These are phyloP conservation scores for Colletotrichum sidae DNA, from an alignment of 2,329 filamentous ascomycete species.

Conservation along the genomic window DNA sequence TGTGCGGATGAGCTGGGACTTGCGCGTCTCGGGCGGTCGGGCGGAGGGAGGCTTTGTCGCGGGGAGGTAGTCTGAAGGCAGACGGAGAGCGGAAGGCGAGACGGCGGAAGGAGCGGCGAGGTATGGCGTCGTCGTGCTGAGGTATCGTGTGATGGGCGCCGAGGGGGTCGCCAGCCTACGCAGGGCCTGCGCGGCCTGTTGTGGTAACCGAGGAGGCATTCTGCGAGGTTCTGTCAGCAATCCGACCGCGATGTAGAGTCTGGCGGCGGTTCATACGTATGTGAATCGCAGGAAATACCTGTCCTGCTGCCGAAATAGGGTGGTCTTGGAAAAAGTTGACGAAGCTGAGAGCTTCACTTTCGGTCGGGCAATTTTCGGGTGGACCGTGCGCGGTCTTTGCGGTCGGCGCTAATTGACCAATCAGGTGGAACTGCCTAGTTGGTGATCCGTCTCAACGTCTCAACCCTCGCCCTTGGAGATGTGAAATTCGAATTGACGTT, in stretches of 20 bases:
- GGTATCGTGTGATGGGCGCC: slow-evolving; percentile 28
- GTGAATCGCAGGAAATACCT: slow-evolving; percentile 19
- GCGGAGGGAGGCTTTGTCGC: slow-evolving; percentile 88
- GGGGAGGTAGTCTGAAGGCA: slow-evolving; percentile 64
- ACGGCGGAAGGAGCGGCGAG: slow-evolving; percentile 44
- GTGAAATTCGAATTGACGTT: no score
- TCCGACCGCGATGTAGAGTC: no score
- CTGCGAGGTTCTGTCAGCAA: slow-evolving; percentile 6
- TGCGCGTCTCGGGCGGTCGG: slow-evolving; percentile 86
- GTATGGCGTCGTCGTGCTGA: slow-evolving; percentile 26
- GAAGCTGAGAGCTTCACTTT: slow-evolving; percentile 33
- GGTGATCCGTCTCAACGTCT: background rate
- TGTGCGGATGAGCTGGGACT: slow-evolving; percentile 86
- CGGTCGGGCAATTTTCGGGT: slow-evolving; percentile 36
- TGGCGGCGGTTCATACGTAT: slow-evolving; percentile 15
- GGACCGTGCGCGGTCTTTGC: slow-evolving; percentile 14
- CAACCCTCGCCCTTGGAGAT: no score
- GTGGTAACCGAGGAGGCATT: slow-evolving; percentile 38
- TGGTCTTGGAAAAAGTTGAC: slow-evolving; percentile 34
- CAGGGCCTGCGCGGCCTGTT: slow-evolving; percentile 34
- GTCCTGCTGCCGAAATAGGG: slow-evolving; percentile 20
- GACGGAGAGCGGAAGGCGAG: slow-evolving; percentile 42
- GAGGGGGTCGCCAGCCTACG: slow-evolving; percentile 34
- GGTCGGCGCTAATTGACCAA: slow-evolving; percentile 26
- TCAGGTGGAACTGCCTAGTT: background rate